A percentile compares a stretch with the other conserved stretches of the same genome.
These are phyloP conservation scores for Diaporthe citrichinensis DNA, from an alignment of 2,329 filamentous ascomycete species.

Conservation along the genomic window DNA sequence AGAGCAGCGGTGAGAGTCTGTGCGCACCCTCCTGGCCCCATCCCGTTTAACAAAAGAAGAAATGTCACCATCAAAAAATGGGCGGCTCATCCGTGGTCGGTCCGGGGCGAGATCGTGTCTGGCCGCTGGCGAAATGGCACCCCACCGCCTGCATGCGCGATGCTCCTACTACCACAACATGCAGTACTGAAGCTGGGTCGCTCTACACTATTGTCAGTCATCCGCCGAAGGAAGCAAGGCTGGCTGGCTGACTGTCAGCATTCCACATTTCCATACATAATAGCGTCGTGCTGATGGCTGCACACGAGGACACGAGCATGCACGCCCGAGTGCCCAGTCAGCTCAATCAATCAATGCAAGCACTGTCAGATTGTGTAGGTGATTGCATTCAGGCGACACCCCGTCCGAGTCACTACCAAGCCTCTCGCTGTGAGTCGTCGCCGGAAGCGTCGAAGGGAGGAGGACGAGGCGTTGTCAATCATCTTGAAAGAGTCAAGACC, in stretches of 20 bases:
- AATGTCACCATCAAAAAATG: constrained; percentile 14
- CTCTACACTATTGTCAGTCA: constrained; percentile 18
- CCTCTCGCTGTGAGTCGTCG: constrained; percentile 19
- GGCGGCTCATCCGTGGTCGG: constrained; percentile 24
- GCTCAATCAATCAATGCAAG: constrained; percentile 8
- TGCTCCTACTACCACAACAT: constrained; percentile 16
- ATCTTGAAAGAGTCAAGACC: constrained; percentile 11
- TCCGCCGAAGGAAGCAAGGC: not conserved
- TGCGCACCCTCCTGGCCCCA: not conserved
- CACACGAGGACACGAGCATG: constrained; percentile 30
- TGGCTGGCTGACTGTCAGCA: constrained; percentile 25
- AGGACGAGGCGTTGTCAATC: not conserved
- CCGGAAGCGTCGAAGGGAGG: constrained; percentile 19
- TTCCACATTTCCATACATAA: constrained; percentile 11
- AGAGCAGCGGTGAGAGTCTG: constrained; percentile 31
- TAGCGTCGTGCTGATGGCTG: constrained; percentile 28
- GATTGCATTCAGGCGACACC: not conserved
- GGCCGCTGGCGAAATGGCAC: constrained; percentile 23
- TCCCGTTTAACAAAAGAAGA: not conserved
- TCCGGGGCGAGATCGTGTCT: constrained; percentile 17
- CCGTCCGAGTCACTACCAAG: constrained; percentile 25
- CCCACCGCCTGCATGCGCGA: constrained; percentile 19
- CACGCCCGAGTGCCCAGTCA: constrained; percentile 9
- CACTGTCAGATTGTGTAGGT: constrained; percentile 3
- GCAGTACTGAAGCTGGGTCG: constrained; percentile 9